Base-by-base conservation (phyloP, 768 basidiomycete species). In the Tricholoma furcatifolium region DNA sequence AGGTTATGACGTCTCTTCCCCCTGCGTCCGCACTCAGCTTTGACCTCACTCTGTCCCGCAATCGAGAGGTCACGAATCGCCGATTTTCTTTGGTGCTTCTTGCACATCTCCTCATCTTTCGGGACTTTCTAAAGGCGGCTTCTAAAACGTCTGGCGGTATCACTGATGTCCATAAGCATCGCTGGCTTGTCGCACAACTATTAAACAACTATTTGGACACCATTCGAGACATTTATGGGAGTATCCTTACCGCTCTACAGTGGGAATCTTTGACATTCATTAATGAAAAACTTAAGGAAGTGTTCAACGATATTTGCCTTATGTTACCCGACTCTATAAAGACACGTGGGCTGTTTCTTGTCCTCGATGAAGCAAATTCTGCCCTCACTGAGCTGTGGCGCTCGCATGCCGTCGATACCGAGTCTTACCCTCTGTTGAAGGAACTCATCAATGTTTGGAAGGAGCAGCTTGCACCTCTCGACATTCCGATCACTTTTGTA, bases 121-220 rank as follows among this genome's bases (percentile, higher is more conserved):
- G 27, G 24, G 35, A 52, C 2, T 52, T 52, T 12, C 20, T 52
- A 15, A 39, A 30, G 15, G 12, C 24, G 4, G 49, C 49, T n/a
- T 4, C 4, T 2, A 2, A 20, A 1, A 14, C 31, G 12, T 14
- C 17, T 21, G 40, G 41, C 14, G 20, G 1, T 2, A 3, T 35
- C 7, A 38, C 4, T 10, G 41, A 50, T 18, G 49, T 21, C 15
- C 49, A 34, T 3, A 43, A 21, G 24, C 49, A 4, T 24, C 17
- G 41, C 5, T 50, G 49, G 49, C 49, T 49, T 40, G 23, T 40
- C 20, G 47, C 47, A 4, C 47, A 49, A 9, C 11, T 49, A 18
- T 32, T 7, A n/a, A n/a, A 17, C 8, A 2, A 4, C 15, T 48
- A 12, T 4, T 11, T 27, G 3, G 9, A 1, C 6, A 17, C 2